Conservation (phyloP, 2,329 filamentous ascomycete genomes). For the Kalmusia sp. region DNA sequence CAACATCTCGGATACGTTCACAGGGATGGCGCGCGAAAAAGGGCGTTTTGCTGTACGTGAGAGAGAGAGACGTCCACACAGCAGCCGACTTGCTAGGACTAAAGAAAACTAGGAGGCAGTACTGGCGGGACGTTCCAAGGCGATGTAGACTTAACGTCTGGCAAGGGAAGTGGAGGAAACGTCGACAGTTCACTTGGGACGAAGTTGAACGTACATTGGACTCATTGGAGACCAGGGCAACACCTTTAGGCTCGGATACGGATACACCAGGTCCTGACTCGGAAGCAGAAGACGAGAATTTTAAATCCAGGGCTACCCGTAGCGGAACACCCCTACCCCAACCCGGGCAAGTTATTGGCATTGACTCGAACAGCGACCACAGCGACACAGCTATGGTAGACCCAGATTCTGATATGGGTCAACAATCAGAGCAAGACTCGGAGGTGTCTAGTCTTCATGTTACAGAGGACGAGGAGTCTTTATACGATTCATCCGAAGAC, state of each 20-base stretch:
- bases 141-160: constrained; percentile 61
- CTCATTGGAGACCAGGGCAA: constrained; percentile 10
- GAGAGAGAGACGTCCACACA: constrained; percentile 59
- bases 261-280: constrained; percentile 16
- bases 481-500: neutral
- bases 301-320: constrained; percentile 29
- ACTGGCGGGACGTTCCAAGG: constrained; percentile 61
- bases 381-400: constrained; percentile 2
- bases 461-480: neutral
- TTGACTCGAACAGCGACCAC: constrained; percentile 10
- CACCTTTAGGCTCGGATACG: constrained; percentile 42
- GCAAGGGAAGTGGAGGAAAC: constrained; percentile 38
- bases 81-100: constrained; percentile 63
- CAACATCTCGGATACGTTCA: constrained; percentile 71
- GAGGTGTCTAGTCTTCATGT: neutral
- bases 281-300: constrained; percentile 20
- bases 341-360: constrained; percentile 15
- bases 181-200: constrained; percentile 46
- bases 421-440: neutral
- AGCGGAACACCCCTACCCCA: constrained; percentile 38
- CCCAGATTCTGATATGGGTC: constrained; percentile 5
- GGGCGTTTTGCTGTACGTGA: constrained; percentile 46
- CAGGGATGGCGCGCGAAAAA: constrained; percentile 40
- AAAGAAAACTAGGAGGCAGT: constrained; percentile 52
- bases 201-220: constrained; percentile 41